Evolutionary conservation across 2,329 filamentous ascomycete species (phyloP), one percentile per base, ranked within the genome.

Genomic region (Xylariales sp.): DNA sequence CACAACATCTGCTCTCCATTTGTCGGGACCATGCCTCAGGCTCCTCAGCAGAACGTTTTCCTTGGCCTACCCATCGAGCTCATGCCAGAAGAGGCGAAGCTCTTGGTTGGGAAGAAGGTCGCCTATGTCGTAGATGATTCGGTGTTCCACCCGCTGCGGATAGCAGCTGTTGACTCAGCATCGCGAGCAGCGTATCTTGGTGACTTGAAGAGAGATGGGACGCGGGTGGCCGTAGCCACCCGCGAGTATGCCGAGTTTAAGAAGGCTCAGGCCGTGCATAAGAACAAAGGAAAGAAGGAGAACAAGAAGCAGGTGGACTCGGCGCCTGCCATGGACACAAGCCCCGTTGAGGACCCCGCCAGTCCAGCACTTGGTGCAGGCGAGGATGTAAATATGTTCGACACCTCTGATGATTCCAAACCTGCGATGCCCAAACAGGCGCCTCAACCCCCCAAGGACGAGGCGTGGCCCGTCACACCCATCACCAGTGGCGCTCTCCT

Each of bases 31-130:
- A 80, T 95, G 20, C 91, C 93, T 2, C 90, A 97, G 63, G 83
- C 88, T 40, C 89, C 90, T 5, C 91, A 94, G 51, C 93, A 98
- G 64, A 97, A 95, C 65, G 77, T 95, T 41, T 97, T 97, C 58
- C 76, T 91, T 41, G 88, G 90, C 31, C 67, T 97, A 34, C 93
- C 93, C 3, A 67, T 97, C 18, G 85, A 96, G 67, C 72, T 98
- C 30, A 87, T 93, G 69, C 83, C 88, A 2, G 93, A 97, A 65
- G 93, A 98, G 67, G 90, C 84, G 4, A 76, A 81, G 46, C 66
- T 93, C 38, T 74, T 98, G 19, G 81, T 95, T 41, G 83, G 88
- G 49, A 83, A 83, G 50, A 80, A 78, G 42, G 77, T 81, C 50
- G 91, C 81, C 29, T 88, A 84, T 61, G 73, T 95, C 49, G 81